These are phyloP conservation scores for Leersia perrieri DNA, from an alignment of 176 grass and related monocot species.

Conservation along the genomic window DNA sequence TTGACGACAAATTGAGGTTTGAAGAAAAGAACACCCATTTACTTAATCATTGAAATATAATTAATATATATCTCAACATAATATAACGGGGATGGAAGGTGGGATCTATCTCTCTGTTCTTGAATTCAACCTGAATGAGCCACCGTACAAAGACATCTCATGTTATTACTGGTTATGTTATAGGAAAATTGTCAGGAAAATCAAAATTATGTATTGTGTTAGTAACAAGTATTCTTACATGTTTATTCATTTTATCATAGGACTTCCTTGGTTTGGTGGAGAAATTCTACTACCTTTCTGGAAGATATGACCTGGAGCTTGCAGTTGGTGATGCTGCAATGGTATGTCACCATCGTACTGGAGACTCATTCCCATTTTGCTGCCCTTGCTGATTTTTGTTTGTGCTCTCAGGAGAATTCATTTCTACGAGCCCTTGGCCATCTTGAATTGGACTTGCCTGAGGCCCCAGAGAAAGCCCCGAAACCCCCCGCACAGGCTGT, in stretches of 20 bases:
- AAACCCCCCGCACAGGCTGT: constrained; percentile 61
- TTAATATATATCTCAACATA: constrained; percentile 14
- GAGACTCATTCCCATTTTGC: neutral
- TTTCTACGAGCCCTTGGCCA: constrained; percentile 65
- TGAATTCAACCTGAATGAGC: neutral
- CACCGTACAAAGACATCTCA: neutral
- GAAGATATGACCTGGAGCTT: constrained; percentile 90
- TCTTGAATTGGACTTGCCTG: constrained; percentile 84
- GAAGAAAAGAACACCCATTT: neutral
- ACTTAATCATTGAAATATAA: neutral
- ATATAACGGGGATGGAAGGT: neutral
- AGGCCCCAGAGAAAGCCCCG: constrained; percentile 78
- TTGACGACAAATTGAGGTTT: neutral
- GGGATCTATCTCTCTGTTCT: neutral
- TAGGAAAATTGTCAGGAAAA: neutral
- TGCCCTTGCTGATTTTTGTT: constrained; percentile 20
- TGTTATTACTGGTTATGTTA: neutral
- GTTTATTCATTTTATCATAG: constrained; percentile 33
- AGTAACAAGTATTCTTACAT: constrained; percentile 3
- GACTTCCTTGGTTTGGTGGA: constrained; percentile 92
- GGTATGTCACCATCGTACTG: constrained; percentile 41
- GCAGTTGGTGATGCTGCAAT: constrained; percentile 86
- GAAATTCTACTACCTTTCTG: constrained; percentile 95
- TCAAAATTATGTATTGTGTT: neutral
- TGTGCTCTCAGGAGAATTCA: constrained; percentile 74